These are phyloP conservation scores for Durotheca rogersii DNA, from an alignment of 495 filamentous ascomycete species.

Conservation along the genomic window DNA sequence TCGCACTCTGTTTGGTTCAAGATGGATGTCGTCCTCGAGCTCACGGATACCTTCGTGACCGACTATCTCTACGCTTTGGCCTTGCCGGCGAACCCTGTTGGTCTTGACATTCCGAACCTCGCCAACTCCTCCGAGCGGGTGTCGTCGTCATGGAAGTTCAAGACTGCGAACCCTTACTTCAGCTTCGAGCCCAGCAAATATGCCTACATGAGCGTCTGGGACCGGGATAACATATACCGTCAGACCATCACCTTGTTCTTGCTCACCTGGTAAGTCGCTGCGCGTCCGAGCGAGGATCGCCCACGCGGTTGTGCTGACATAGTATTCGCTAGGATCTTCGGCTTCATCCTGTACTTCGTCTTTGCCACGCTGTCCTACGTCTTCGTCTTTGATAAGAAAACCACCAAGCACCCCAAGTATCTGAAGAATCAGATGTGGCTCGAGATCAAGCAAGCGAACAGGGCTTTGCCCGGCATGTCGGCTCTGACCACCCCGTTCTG, in stretches of 20 bases:
- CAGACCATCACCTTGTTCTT: slow-evolving; percentile 75
- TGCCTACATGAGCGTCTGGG: slow-evolving; percentile 79
- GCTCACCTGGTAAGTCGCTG: slow-evolving; percentile 74
- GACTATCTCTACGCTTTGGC: slow-evolving; percentile 76
- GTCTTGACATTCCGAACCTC: slow-evolving; percentile 42
- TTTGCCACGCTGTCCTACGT: slow-evolving; percentile 81
- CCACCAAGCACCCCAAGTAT: slow-evolving; percentile 88
- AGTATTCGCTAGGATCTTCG: slow-evolving; percentile 68
- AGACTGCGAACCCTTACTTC: slow-evolving; percentile 72
- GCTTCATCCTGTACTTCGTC: slow-evolving; percentile 78
- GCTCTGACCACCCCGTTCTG: slow-evolving; percentile 81
- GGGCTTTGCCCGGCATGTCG: slow-evolving; percentile 78
- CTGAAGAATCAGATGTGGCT: slow-evolving; percentile 88
- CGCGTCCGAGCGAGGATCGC: no score
- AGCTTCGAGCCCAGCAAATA: slow-evolving; percentile 69
- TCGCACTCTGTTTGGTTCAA: no score
- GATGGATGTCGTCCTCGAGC: slow-evolving; percentile 91
- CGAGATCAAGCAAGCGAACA: slow-evolving; percentile 79
- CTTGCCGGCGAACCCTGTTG: slow-evolving; percentile 60
- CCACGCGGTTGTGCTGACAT: slow-evolving; percentile 20
- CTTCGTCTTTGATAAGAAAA: slow-evolving; percentile 92
- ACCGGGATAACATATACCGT: slow-evolving; percentile 76
- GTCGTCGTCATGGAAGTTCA: slow-evolving; percentile 57
- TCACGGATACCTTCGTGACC: slow-evolving; percentile 79
- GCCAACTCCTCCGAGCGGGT: slow-evolving; percentile 41